Percentiles rank a stretch among this genome's conserved stretches.
Conservation (phyloP, 2,329 filamentous ascomycete genomes). For the Shiraia sp. region DNA sequence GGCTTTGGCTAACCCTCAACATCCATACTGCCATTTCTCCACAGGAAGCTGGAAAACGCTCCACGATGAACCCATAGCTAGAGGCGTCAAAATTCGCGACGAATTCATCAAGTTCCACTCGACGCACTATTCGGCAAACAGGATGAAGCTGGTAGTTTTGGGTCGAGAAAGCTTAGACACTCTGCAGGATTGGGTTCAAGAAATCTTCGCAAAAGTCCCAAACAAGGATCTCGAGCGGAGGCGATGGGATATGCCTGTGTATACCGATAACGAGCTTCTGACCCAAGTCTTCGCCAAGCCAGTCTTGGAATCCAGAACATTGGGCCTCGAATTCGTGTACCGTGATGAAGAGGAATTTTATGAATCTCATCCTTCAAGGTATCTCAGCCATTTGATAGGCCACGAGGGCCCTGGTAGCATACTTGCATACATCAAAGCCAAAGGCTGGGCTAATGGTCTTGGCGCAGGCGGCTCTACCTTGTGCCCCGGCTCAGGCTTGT, state of each 20-base stretch:
- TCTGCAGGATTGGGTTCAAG: constrained; percentile 79
- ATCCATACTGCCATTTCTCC: constrained; percentile 89
- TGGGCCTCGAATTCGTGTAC: constrained; percentile 83
- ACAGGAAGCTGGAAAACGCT: constrained; percentile 87
- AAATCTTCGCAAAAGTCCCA: constrained; percentile 78
- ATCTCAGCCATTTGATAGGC: constrained; percentile 85
- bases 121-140: constrained; percentile 88
- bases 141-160: constrained; percentile 88
- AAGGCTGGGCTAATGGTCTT: constrained; percentile 85
- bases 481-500: constrained; percentile 79
- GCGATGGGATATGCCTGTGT: constrained; percentile 68
- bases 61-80: constrained; percentile 77
- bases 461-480: constrained; percentile 76
- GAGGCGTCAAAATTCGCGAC: constrained; percentile 81
- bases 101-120: constrained; percentile 93
- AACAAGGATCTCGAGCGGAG: constrained; percentile 78
- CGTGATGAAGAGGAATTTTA: constrained; percentile 80
- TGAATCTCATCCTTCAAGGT: constrained; percentile 80
- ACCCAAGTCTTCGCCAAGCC: constrained; percentile 86
- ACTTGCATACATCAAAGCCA: constrained; percentile 84
- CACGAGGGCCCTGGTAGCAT: constrained; percentile 93
- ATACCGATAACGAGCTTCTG: constrained; percentile 62
- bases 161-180: constrained; percentile 81
- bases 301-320: constrained; percentile 80
- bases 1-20: constrained; percentile 80